phyloP scores from a whole-genome alignment of 2,329 filamentous ascomycete species.

The Lanzia echinophila region DNA sequence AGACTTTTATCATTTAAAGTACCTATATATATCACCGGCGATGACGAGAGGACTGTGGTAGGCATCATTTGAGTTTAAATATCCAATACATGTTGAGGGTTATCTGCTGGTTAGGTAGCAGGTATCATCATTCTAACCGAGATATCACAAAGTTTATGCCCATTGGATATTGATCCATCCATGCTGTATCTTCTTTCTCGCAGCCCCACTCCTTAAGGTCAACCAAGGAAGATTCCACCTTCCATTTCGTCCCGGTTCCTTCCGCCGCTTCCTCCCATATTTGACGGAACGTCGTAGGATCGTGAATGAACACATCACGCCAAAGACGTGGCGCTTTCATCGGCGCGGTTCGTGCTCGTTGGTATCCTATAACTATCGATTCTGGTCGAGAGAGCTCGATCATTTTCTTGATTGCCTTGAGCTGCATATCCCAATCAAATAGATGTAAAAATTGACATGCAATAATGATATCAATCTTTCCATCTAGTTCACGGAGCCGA shows the following conservation, averaged over 20 bases:
- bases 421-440: slow-evolving; percentile 6
- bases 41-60: too few relatives aligned
- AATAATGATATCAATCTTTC: slow-evolving; percentile 13
- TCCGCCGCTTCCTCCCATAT: slow-evolving; percentile 12
- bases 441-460: slow-evolving; percentile 11
- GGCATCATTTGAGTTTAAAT: not conserved
- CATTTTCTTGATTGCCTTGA: slow-evolving; percentile 25
- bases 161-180: not conserved
- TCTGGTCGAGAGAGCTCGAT: slow-evolving; percentile 1
- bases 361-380: slow-evolving; percentile 8
- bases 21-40: too few relatives aligned
- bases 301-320: not conserved
- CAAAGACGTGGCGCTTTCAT: not conserved
- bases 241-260: not conserved
- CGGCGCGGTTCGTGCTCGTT: slow-evolving; percentile 19
- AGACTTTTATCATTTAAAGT: too few relatives aligned
- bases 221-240: not conserved
- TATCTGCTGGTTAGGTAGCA: too few relatives aligned
- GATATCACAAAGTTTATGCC: not conserved
- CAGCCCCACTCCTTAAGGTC: not conserved
- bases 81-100: not conserved
- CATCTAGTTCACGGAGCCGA: slow-evolving; percentile 19
- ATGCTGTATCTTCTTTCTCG: not conserved
- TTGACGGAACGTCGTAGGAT: slow-evolving; percentile 9
- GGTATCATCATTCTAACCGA: not conserved